A percentile compares a stretch with the other conserved stretches of the same genome.
Evolutionary conservation across 179 eudicot genomes (phyloP).

Genomic region (Pouteria campechiana): DNA sequence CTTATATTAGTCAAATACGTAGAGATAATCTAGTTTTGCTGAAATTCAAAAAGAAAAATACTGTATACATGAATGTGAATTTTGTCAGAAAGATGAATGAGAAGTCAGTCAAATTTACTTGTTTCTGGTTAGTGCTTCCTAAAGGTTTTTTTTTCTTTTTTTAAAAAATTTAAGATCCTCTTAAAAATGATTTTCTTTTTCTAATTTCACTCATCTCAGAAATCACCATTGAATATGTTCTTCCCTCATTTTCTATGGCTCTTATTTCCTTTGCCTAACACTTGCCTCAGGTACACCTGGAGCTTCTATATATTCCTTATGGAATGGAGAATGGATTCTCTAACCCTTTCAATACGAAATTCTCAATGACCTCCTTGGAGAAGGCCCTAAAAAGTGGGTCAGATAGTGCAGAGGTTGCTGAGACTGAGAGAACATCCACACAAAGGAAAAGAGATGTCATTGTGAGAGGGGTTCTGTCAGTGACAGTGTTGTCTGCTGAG

Average conservation of each 20-base stretch:
- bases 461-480: constrained; percentile 78
- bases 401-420: constrained; percentile 25
- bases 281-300: constrained; percentile 58
- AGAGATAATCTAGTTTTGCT: too few species aligned
- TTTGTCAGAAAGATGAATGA: too few species aligned
- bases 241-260: background rate
- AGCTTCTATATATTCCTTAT: constrained; percentile 71
- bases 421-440: constrained; percentile 31
- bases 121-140: too few species aligned
- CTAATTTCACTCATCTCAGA: background rate
- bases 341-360: constrained; percentile 38
- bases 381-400: constrained; percentile 42
- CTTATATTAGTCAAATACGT: too few species aligned
- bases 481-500: constrained; percentile 67
- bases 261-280: background rate
- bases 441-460: constrained; percentile 45
- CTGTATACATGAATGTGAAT: too few species aligned
- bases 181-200: too few species aligned
- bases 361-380: constrained; percentile 54
- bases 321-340: constrained; percentile 42
- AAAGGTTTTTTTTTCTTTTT: too few species aligned
- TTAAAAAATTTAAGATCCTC: too few species aligned
- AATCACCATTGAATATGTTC: background rate
- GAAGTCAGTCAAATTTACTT: too few species aligned
- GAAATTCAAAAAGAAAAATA: too few species aligned